Evolutionary conservation across 306 rosid species (phyloP), one percentile per base, ranked within the genome.

Genomic region (Vigna mungo): DNA sequence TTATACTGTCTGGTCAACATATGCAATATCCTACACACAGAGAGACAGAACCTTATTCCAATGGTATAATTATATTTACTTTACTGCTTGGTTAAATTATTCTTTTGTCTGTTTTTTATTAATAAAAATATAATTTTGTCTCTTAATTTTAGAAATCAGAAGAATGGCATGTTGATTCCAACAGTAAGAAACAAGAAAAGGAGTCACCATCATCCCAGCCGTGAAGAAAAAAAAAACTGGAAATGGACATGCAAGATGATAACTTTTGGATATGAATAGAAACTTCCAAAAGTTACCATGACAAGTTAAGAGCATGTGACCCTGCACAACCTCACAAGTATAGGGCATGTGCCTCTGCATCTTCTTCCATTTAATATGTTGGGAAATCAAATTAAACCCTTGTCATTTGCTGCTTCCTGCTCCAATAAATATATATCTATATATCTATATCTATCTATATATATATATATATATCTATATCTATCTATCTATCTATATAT

Each of bases 121-220:
- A 27, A 27, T 27, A 8, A 39, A 41, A 9, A 2, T 8, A 8
- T 41, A 2, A 41, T 41, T 41, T 39, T 0, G 44, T 39, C 10
- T 39, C 44, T 5, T 34, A 1, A 39, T 39, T 41, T 41, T 9
- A 0, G 2, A 41, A 41, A 41, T 9, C 46, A 9, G 0, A 9
- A 41, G 3, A 2, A 41, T 9, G 3, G 25, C 41, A 68, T 30
- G 32, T 23, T 68, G 47, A 74, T 34, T 39, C 59, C 51, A 75
- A 74, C 81, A 76, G 75, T 81, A 4, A 41, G 83, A 54, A 68
- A 81, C 71, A 68, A 68, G 77, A 6, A 76, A 59, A 75, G 30
- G 17, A 41, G 81, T 81, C 81, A 76, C 68, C 68, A 39, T 81
- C 69, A 34, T 39, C 53, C 43, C 53, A 81, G 27, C 68, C 61